phyloP scores from a whole-genome alignment of 177 flowering plant genomes.

The Vitis hybrid region DNA sequence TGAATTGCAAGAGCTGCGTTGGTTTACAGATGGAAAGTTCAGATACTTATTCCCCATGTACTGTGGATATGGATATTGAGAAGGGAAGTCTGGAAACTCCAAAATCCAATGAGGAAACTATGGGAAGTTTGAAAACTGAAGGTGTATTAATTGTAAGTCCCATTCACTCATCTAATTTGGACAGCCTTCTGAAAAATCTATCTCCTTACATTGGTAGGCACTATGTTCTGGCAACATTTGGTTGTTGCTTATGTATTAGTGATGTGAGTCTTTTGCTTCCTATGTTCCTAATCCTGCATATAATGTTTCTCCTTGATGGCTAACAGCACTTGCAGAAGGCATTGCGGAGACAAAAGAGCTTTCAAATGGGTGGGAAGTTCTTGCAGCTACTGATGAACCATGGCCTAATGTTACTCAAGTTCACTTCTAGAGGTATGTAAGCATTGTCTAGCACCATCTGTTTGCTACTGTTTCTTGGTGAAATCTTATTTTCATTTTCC shows the following conservation, averaged over 20 bases:
- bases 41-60: constrained; percentile 34
- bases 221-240: not conserved
- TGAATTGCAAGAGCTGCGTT: constrained; percentile 34
- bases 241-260: not conserved
- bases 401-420: constrained; percentile 29
- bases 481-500: not conserved
- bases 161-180: not conserved
- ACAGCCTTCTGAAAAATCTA: not conserved
- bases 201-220: not conserved
- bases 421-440: constrained; percentile 40
- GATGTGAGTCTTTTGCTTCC: not conserved
- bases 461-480: not conserved
- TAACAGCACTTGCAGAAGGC: constrained; percentile 37
- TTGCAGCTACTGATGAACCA: constrained; percentile 34
- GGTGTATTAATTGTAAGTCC: constrained; percentile 40
- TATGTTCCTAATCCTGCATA: not conserved
- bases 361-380: constrained; percentile 38
- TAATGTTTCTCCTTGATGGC: not conserved
- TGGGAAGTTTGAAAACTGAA: constrained; percentile 34
- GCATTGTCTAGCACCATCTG: not conserved
- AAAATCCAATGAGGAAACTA: constrained; percentile 25
- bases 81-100: constrained; percentile 30
- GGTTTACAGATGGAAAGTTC: constrained; percentile 29
- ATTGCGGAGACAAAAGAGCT: constrained; percentile 38
- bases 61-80: constrained; percentile 42